Conservation (phyloP, 352 stramenopile species). For the Blastocystis sp. region DNA sequence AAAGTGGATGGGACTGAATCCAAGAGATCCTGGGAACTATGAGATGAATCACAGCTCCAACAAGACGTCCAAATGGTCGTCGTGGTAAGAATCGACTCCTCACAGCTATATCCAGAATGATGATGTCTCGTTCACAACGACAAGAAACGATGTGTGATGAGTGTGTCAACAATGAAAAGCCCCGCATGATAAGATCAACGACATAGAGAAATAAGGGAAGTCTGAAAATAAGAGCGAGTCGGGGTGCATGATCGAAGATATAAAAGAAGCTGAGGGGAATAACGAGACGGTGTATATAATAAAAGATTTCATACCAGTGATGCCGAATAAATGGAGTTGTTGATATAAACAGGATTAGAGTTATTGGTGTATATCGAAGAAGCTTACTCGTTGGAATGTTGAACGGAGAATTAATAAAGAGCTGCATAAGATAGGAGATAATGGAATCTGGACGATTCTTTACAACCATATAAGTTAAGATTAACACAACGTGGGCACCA, state of each 20-base stretch:
- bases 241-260: conserved; percentile 11
- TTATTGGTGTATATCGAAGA: no score
- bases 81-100: background rate
- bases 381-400: no score
- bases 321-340: background rate
- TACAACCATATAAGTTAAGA: background rate
- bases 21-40: conserved; percentile 11
- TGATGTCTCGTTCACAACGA: background rate
- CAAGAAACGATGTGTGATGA: background rate
- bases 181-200: background rate
- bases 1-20: conserved; percentile 19
- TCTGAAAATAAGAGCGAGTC: background rate
- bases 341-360: background rate
- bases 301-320: background rate
- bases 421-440: no score
- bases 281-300: background rate
- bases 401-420: no score
- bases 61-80: background rate
- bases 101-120: background rate
- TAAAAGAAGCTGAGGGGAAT: background rate
- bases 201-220: conserved; percentile 9
- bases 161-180: background rate
- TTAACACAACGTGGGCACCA: background rate
- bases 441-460: background rate
- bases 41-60: conserved; percentile 38